Base-by-base conservation (phyloP, 2,329 filamentous ascomycete genomes). In the Cordyceps cateniannulata region DNA sequence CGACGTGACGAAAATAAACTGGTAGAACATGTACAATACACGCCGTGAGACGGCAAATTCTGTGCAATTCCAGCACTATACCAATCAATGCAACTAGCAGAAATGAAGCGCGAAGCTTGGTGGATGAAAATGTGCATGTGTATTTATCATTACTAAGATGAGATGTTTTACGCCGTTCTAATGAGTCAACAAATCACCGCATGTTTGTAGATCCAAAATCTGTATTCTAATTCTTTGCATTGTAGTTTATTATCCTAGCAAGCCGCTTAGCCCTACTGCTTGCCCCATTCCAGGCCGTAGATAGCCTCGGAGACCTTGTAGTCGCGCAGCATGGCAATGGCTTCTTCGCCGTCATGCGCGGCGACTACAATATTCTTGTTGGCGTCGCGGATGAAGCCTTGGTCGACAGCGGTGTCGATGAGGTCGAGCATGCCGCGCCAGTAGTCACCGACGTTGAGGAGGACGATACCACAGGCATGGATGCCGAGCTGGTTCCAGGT, bases 401-500 rank as follows among this genome's bases (percentile, higher is more conserved):
- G 83, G 59, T 82, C 77, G 5, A 95, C 88, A 9, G 89, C 87
- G 65, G 85, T 89, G 69, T 82, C 80, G 62, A 97, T 85, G 93
- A 93, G 97, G 55, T 82, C 75, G 62, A 97, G 74, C 64, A 99
- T 77, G 0, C 92, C 92, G 73, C 96, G 89, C 84, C 93, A 99
- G 75, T 96, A 98, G 0, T 92, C 91, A 59, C 93, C 86, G 27
- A 97, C 82, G 73, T 98, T 98, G 66, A 90, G 85, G 53, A 97
- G 78, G 59, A 93, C 86, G 50, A 98, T 86, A 3, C 89, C 90
- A 54, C 83, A 80, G 67, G 81, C 81, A 75, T 98, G 95, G 66
- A 99, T 98, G 1, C 95, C 93, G 54, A 99, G 77, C 77, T 98
- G 95, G 74, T 97, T 98, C 93, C 95, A 99, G 12, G 91, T 96